Evolutionary conservation across 78 protist genomes (phyloP).

Genomic region (Bodo saltans): DNA sequence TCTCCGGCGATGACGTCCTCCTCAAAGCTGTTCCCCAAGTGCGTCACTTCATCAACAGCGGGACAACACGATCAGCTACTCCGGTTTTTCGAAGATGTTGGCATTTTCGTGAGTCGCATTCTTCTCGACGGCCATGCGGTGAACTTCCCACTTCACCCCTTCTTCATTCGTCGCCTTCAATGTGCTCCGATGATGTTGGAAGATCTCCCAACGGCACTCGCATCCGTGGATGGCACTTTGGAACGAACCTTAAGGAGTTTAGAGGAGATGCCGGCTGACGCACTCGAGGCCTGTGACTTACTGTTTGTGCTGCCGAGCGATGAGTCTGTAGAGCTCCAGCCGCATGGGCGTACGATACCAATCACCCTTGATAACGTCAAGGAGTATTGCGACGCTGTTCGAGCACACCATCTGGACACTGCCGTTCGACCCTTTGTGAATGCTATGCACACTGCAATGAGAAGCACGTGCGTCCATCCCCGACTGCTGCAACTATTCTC

Average conservation of each 20-base stretch:
- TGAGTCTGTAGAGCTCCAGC: not conserved
- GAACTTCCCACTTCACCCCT: not conserved
- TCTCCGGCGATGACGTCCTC: too few relatives aligned
- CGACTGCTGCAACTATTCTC: not conserved
- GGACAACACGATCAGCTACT: not conserved
- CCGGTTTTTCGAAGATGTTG: not conserved
- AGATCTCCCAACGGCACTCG: not conserved
- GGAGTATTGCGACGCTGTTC: not conserved
- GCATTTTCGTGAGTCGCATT: not conserved
- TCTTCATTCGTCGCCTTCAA: not conserved
- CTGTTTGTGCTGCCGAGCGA: not conserved
- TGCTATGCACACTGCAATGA: not conserved
- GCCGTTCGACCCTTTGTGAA: not conserved
- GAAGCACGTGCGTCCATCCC: too few relatives aligned
- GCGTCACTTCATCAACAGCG: too few relatives aligned
- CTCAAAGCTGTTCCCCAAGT: too few relatives aligned
- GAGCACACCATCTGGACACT: not conserved
- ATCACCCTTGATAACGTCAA: not conserved
- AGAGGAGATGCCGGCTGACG: not conserved
- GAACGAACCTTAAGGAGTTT: not conserved
- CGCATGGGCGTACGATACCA: not conserved
- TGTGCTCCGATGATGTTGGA: too few relatives aligned
- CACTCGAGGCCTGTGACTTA: not conserved
- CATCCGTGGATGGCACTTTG: not conserved
- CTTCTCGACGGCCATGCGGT: not conserved